Evolutionary conservation across 257 asterid species (phyloP).

Genomic region (Primulina tabacum): DNA sequence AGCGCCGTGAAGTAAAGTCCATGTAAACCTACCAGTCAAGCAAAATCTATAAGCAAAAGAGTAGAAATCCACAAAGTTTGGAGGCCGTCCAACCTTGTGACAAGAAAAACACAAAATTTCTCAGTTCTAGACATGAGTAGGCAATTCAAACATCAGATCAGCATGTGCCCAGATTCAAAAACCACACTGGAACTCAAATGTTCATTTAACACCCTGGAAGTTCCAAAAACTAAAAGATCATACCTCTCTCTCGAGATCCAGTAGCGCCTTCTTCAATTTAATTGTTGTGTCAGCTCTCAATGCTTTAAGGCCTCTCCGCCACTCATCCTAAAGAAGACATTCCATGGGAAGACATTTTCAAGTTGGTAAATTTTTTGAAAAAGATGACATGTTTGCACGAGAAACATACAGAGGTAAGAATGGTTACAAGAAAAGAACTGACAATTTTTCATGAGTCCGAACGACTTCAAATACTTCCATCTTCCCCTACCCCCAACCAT

Average conservation of each 20-base stretch:
- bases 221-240: not conserved
- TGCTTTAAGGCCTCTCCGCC: conserved; percentile 70
- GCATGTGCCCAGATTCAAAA: not conserved
- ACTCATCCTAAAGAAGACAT: conserved; percentile 59
- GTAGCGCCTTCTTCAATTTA: conserved; percentile 60
- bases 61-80: conserved; percentile 65
- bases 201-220: conserved; percentile 3
- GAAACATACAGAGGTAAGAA: not conserved
- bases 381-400: not conserved
- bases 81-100: conserved; percentile 62
- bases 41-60: conserved; percentile 62
- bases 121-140: conserved; percentile 3
- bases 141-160: conserved; percentile 10
- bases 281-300: conserved; percentile 50
- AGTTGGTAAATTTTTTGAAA: not conserved
- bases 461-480: not conserved
- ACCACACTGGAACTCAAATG: conserved; percentile 6
- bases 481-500: not conserved
- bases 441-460: not conserved
- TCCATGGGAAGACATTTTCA: conserved; percentile 9
- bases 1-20: conserved; percentile 4
- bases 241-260: conserved; percentile 73
- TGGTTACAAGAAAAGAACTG: not conserved
- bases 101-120: conserved; percentile 19
- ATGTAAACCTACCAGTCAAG: conserved; percentile 56